phyloP scores from a whole-genome alignment of 2,329 filamentous ascomycete species.

The Stenocarpella maydis region DNA sequence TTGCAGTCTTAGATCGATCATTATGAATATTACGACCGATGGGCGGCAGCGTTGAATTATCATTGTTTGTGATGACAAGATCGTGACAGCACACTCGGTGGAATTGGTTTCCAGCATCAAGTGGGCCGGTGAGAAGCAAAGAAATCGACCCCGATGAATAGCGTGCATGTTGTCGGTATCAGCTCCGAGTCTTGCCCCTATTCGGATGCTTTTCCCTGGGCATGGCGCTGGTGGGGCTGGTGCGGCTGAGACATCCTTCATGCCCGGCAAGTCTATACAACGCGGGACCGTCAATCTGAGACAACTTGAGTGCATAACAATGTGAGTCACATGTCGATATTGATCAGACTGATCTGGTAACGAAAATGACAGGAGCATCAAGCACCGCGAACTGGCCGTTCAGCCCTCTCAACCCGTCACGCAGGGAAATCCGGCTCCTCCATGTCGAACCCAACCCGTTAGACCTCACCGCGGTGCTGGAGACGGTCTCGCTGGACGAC shows the following conservation, averaged over 20 bases:
- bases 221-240: background rate
- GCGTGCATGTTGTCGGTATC: background rate
- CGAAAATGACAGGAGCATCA: constrained; percentile 4
- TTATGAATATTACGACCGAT: background rate
- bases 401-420: constrained; percentile 2
- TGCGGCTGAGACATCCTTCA: constrained; percentile 16
- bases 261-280: background rate
- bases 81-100: constrained; percentile 5
- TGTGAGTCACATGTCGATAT: background rate
- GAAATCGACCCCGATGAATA: background rate
- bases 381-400: background rate
- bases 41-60: constrained; percentile 1
- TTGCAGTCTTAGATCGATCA: background rate
- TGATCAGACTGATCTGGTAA: background rate
- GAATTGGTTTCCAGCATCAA: background rate
- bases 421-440: constrained; percentile 16
- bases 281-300: too few relatives aligned
- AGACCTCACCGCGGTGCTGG: background rate
- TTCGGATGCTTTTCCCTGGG: constrained; percentile 8
- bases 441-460: background rate
- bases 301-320: too few relatives aligned
- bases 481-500: constrained; percentile 7
- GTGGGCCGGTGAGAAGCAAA: background rate
- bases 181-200: background rate
- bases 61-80: background rate